Evolutionary conservation across 2,329 filamentous ascomycete species (phyloP).

Genomic region (Cercospora zeae-maydis): DNA sequence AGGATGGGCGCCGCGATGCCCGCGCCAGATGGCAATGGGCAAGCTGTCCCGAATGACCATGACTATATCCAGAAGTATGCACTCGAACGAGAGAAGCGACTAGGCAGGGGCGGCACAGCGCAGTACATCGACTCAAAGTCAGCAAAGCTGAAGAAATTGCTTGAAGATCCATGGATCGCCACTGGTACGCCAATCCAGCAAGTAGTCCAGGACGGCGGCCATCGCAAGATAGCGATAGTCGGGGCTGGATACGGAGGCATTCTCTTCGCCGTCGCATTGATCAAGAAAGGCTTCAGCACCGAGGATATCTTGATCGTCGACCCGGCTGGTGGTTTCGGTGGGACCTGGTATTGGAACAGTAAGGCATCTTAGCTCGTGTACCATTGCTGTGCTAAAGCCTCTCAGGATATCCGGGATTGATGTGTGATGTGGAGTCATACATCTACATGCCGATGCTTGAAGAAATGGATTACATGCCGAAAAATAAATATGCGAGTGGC

Average conservation of each 20-base stretch:
- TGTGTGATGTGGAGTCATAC: constrained; percentile 59
- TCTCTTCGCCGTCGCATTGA: constrained; percentile 41
- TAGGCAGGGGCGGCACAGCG: constrained; percentile 21
- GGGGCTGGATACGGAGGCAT: constrained; percentile 48
- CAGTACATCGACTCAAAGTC: constrained; percentile 32
- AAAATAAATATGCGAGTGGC: constrained; percentile 46
- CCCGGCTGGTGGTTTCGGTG: constrained; percentile 48
- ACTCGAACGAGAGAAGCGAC: constrained; percentile 30
- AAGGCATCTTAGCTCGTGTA: not conserved
- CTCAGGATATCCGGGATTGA: constrained; percentile 43
- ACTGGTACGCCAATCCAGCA: constrained; percentile 19
- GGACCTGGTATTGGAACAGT: constrained; percentile 49
- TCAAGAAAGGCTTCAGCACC: constrained; percentile 38
- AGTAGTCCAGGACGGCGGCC: constrained; percentile 19
- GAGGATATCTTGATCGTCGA: constrained; percentile 44
- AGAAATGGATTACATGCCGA: constrained; percentile 58
- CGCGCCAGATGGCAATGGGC: constrained; percentile 21
- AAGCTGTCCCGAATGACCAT: constrained; percentile 13
- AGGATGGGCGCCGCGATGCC: constrained; percentile 14
- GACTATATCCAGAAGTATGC: constrained; percentile 25
- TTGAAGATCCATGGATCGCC: constrained; percentile 34
- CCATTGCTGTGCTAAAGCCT: not conserved
- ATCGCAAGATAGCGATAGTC: constrained; percentile 34
- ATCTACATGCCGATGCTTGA: constrained; percentile 58
- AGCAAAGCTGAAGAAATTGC: constrained; percentile 26